These are phyloP conservation scores for Helotiales sp. DNA, from an alignment of 2,329 filamentous ascomycete genomes.

Conservation along the genomic window DNA sequence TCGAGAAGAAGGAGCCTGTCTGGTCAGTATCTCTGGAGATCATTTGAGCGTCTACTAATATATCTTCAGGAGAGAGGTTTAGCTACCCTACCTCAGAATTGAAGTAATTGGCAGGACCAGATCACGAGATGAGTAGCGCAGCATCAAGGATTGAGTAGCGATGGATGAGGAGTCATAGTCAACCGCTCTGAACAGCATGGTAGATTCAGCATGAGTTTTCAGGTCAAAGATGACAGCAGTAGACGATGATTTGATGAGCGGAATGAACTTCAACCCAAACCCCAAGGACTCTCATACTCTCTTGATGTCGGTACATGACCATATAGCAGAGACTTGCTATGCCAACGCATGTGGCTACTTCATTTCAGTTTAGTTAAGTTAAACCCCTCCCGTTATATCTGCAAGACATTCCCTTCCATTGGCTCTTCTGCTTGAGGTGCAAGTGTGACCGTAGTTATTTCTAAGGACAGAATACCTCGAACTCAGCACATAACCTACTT, in stretches of 20 bases:
- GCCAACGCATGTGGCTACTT: too few species aligned
- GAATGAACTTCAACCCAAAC: background rate
- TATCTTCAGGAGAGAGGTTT: background rate
- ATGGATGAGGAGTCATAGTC: background rate
- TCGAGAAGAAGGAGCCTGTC: constrained; percentile 28
- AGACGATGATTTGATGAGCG: background rate
- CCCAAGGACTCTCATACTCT: background rate
- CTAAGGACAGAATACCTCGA: too few species aligned
- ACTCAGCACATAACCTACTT: too few species aligned
- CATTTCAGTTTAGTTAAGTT: too few species aligned
- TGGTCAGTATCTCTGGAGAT: constrained; percentile 14
- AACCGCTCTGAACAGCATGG: background rate
- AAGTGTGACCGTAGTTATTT: too few species aligned
- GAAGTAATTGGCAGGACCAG: background rate
- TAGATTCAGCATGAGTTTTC: background rate
- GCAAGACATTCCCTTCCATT: too few species aligned
- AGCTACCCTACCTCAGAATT: background rate
- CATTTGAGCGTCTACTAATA: background rate
- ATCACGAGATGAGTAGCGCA: background rate
- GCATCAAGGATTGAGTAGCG: background rate
- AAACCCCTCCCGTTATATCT: too few species aligned
- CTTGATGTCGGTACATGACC: too few species aligned
- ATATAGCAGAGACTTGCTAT: too few species aligned
- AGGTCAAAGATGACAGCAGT: background rate
- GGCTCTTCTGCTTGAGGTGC: too few species aligned